Percentiles rank a stretch among this genome's conserved stretches.
phyloP scores from a whole-genome alignment of 2,329 filamentous ascomycete genomes.

The Alternaria incomplexa region DNA sequence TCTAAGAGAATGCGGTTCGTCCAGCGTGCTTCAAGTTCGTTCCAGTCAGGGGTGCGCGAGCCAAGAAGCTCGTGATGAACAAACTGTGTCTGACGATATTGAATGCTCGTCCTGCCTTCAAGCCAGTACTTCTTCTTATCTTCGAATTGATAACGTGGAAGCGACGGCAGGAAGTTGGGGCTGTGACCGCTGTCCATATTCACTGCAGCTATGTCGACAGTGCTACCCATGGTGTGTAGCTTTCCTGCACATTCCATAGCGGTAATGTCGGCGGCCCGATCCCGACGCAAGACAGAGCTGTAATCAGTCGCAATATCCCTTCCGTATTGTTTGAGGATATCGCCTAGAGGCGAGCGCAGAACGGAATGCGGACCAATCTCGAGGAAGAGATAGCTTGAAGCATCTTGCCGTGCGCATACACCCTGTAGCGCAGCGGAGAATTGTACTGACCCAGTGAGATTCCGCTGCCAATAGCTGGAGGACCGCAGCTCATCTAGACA shows the following conservation, averaged over 20 bases:
- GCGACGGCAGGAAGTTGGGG: constrained; percentile 7
- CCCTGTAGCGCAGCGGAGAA: constrained; percentile 30
- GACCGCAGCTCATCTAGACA: neutral
- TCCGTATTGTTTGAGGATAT: constrained; percentile 5
- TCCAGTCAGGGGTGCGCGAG: constrained; percentile 27
- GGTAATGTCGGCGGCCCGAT: constrained; percentile 8
- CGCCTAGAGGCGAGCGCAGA: constrained; percentile 16
- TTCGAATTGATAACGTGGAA: constrained; percentile 17
- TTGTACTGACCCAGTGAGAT: constrained; percentile 18
- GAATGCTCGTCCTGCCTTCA: constrained; percentile 14
- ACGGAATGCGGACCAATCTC: constrained; percentile 29
- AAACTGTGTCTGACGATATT: constrained; percentile 13
- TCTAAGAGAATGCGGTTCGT: constrained; percentile 35
- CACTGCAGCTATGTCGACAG: constrained; percentile 5
- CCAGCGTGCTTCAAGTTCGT: constrained; percentile 15
- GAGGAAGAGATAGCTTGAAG: constrained; percentile 10
- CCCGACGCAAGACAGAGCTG: constrained; percentile 13
- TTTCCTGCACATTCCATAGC: constrained; percentile 15
- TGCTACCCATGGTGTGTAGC: neutral
- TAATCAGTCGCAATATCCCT: constrained; percentile 11
- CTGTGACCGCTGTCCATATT: neutral
- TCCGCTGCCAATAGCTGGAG: constrained; percentile 22
- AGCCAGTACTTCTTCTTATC: constrained; percentile 19
- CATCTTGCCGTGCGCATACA: neutral
- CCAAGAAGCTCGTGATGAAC: constrained; percentile 23